phyloP scores from a whole-genome alignment of 495 filamentous ascomycete species.

The Neurospora sp. region DNA sequence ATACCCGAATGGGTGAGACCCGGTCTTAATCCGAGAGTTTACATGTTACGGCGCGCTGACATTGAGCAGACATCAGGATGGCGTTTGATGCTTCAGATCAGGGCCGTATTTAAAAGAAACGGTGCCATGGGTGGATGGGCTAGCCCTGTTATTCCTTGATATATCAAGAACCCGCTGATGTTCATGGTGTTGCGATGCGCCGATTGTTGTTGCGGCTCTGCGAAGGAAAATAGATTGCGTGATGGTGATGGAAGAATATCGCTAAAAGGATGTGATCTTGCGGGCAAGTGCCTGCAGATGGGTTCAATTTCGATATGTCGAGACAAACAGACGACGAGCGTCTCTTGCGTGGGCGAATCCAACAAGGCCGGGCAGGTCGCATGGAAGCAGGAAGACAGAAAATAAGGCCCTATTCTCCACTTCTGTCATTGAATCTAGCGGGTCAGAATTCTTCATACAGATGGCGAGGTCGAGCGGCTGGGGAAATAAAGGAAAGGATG shows the following conservation, averaged over 20 bases:
- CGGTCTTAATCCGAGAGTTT: background rate
- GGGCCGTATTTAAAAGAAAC: background rate
- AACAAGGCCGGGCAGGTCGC: background rate
- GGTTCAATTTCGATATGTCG: background rate
- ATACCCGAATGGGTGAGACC: background rate
- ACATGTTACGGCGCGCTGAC: background rate
- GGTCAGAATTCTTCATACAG: background rate
- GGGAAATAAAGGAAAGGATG: background rate
- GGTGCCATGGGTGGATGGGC: background rate
- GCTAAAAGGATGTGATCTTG: too few species aligned
- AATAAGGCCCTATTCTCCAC: background rate
- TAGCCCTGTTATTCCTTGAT: background rate
- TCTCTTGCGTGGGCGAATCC: background rate
- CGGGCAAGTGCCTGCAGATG: background rate
- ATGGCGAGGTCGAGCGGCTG: background rate
- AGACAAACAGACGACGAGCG: background rate
- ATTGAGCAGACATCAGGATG: background rate
- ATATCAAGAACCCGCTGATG: background rate
- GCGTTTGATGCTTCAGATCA: background rate
- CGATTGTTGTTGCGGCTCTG: background rate
- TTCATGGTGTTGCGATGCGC: background rate
- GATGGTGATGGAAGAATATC: background rate
- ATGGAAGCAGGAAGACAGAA: background rate
- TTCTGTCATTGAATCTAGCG: background rate
- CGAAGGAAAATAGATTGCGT: background rate